These are phyloP conservation scores for Salix purpurea DNA, from an alignment of 345 rosid species.

Conservation along the genomic window DNA sequence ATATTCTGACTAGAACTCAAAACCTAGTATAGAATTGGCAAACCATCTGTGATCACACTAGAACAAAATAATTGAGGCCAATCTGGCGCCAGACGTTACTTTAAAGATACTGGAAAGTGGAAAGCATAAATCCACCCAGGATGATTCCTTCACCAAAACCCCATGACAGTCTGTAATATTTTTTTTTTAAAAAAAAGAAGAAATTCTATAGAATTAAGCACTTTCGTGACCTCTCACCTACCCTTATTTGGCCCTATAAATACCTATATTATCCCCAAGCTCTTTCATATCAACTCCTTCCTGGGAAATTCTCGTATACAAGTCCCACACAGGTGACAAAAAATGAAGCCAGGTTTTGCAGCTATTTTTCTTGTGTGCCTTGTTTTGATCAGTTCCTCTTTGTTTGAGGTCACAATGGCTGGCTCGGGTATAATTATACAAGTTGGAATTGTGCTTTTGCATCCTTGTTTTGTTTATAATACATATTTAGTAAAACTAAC, in stretches of 20 bases:
- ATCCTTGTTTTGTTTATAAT: not conserved
- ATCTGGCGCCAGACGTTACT: too few relatives aligned
- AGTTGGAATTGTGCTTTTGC: not conserved
- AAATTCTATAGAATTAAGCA: not conserved
- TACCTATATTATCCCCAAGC: not conserved
- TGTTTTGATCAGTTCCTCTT: constrained; percentile 36
- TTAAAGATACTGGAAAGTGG: too few relatives aligned
- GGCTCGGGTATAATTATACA: constrained; percentile 37
- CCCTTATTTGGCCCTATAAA: constrained; percentile 25
- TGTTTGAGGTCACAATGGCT: constrained; percentile 45
- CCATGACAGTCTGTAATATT: constrained; percentile 24
- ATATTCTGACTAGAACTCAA: too few relatives aligned
- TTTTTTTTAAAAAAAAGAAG: not conserved
- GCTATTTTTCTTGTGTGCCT: constrained; percentile 34
- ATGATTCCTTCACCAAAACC: not conserved
- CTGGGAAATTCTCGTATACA: not conserved
- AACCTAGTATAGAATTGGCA: too few relatives aligned
- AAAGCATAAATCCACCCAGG: too few relatives aligned
- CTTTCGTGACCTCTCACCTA: constrained; percentile 15
- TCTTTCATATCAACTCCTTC: not conserved
- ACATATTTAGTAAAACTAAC: not conserved
- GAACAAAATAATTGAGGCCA: too few relatives aligned
- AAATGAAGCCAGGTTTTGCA: constrained; percentile 30
- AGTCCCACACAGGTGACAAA: not conserved
- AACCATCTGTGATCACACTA: too few relatives aligned